Evolutionary conservation across 176 grass and related monocot genomes (phyloP), one percentile per base, ranked within the genome.

Genomic region (Musa itinerans): DNA sequence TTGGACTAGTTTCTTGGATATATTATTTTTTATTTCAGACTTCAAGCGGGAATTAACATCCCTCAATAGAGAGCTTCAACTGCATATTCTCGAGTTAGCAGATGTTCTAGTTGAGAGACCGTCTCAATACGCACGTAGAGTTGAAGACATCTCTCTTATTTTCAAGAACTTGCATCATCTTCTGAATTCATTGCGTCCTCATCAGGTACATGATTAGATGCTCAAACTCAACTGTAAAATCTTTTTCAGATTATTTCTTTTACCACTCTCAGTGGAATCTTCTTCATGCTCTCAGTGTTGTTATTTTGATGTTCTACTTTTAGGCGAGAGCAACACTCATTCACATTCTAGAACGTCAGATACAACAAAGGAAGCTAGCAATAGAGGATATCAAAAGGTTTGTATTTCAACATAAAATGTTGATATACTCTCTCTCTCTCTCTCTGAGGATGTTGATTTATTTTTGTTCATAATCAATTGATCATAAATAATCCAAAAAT

Each of bases 111-210:
- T 98, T 71, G 90, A 98, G 81, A 88, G 94, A 53, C 90, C 88
- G 15, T 93, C 94, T 78, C 90, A 98, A 81, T 93, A 89, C 89
- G 86, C 94, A 76, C 82, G 84, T 51, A 91, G 90, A 78, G 88
- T 98, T 2, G 94, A 98, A 81, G 94, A 93, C 43, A 91, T 98
- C 59, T 93, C 90, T 4, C 88, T 93, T 19, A 98, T 98, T 78
- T 91, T 93, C 86, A 84, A 88, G 71, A 98, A 98, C 75, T 75
- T 91, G 22, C 90, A 98, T 27, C 94, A 93, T 81, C 80, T 93
- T 82, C 88, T 89, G 48, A 98, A 98, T 84, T 93, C 94, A 70
- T 75, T 93, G 22, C 78, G 88, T 11, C 94, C 94, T 34, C 88
- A 97, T 82, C 90, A 97, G 84, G 94, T 97, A 23, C 23, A 53